These are phyloP conservation scores for Metarhizium album DNA, from an alignment of 2,329 filamentous ascomycete species.

Conservation along the genomic window DNA sequence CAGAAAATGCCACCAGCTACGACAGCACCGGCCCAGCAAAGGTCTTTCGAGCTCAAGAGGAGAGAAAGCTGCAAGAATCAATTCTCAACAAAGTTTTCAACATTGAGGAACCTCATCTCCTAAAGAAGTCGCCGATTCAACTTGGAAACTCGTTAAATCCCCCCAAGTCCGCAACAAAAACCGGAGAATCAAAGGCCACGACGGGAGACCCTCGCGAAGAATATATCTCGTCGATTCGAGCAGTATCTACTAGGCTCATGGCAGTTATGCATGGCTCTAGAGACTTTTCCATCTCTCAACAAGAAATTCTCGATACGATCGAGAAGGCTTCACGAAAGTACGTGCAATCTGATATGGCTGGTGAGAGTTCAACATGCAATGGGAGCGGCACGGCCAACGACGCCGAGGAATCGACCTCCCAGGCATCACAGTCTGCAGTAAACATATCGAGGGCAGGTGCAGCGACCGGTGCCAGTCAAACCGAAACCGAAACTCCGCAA, in stretches of 20 bases:
- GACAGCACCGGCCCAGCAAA: conserved; percentile 33
- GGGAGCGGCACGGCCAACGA: background rate
- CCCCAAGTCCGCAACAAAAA: conserved; percentile 10
- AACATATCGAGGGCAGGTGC: background rate
- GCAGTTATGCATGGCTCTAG: conserved; percentile 26
- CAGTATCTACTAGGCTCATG: conserved; percentile 33
- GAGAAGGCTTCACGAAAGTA: conserved; percentile 41
- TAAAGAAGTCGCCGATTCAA: conserved; percentile 23
- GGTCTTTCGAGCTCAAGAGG: conserved; percentile 38
- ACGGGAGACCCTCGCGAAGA: conserved; percentile 17
- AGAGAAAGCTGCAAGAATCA: conserved; percentile 43
- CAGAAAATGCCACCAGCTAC: conserved; percentile 17
- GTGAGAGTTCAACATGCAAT: background rate
- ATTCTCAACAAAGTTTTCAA: conserved; percentile 43
- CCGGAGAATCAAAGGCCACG: conserved; percentile 10
- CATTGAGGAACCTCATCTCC: conserved; percentile 28
- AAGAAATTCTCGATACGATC: conserved; percentile 39
- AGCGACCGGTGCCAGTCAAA: background rate
- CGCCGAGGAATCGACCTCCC: background rate
- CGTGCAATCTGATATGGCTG: conserved; percentile 21
- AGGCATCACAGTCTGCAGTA: background rate
- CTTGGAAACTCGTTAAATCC: conserved; percentile 13
- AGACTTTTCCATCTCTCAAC: conserved; percentile 25
- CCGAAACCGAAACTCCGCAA: background rate
- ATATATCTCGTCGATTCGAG: conserved; percentile 24